phyloP scores from a whole-genome alignment of 2,329 filamentous ascomycete genomes.

The Hypoxylon sp. region DNA sequence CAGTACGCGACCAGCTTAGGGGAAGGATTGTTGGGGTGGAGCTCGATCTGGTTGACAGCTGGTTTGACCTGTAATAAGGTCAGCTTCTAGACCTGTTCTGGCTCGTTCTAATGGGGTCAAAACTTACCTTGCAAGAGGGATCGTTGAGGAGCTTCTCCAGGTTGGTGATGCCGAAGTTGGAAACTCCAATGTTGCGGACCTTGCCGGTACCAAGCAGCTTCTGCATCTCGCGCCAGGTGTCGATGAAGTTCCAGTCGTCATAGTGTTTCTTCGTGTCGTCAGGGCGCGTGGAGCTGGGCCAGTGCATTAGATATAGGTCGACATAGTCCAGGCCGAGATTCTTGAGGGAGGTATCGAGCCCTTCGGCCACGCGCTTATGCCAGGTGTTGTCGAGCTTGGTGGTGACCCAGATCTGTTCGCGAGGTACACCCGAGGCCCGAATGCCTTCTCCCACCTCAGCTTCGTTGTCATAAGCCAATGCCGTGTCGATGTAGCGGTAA shows the following conservation, averaged over 20 bases:
- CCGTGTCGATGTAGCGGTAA: slow-evolving; percentile 84
- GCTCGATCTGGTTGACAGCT: slow-evolving; percentile 86
- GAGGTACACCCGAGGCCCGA: slow-evolving; percentile 73
- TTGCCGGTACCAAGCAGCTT: slow-evolving; percentile 78
- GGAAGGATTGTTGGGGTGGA: slow-evolving; percentile 86
- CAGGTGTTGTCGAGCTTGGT: slow-evolving; percentile 88
- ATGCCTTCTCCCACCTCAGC: slow-evolving; percentile 76
- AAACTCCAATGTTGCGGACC: slow-evolving; percentile 85
- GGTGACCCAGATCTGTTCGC: slow-evolving; percentile 78
- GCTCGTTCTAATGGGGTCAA: not conserved
- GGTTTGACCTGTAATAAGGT: slow-evolving; percentile 63
- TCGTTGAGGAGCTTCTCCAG: slow-evolving; percentile 82
- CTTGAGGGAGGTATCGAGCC: slow-evolving; percentile 71
- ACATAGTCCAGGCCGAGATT: slow-evolving; percentile 75
- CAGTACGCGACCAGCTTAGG: slow-evolving; percentile 82
- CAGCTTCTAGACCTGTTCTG: slow-evolving; percentile 3
- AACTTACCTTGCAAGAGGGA: slow-evolving; percentile 70
- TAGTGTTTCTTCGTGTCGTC: slow-evolving; percentile 76
- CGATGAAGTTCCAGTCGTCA: slow-evolving; percentile 84
- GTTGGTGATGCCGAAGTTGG: slow-evolving; percentile 87
- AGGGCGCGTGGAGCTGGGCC: slow-evolving; percentile 76
- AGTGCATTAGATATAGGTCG: slow-evolving; percentile 81
- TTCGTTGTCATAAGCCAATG: slow-evolving; percentile 84
- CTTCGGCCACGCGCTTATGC: slow-evolving; percentile 78
- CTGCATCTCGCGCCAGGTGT: slow-evolving; percentile 83